Percentiles rank a stretch among this genome's conserved stretches.
Evolutionary conservation across 2,329 filamentous ascomycete genomes (phyloP).

Genomic region (Colletotrichum somersetense): DNA sequence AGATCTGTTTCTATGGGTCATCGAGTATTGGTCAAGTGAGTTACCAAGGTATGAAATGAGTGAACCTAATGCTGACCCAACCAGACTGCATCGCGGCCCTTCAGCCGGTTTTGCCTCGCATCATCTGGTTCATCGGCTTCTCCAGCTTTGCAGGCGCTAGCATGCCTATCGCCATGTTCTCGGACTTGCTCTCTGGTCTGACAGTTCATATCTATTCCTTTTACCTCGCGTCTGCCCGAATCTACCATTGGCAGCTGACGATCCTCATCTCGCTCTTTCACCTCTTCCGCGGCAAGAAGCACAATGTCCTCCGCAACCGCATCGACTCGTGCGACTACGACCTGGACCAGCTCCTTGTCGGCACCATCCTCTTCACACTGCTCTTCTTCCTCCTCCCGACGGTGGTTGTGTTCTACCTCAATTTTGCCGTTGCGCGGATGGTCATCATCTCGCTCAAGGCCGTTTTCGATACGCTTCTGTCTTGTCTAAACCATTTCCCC

Average conservation of each 20-base stretch:
- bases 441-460: slow-evolving; percentile 95
- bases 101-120: slow-evolving; percentile 82
- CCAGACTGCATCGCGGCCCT: slow-evolving; percentile 82
- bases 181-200: slow-evolving; percentile 89
- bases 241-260: slow-evolving; percentile 98
- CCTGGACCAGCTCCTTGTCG: slow-evolving; percentile 93
- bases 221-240: slow-evolving; percentile 95
- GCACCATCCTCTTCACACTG: slow-evolving; percentile 95
- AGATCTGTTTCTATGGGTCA: slow-evolving; percentile 97
- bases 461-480: slow-evolving; percentile 88
- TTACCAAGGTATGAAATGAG: slow-evolving; percentile 37
- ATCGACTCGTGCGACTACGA: slow-evolving; percentile 99
- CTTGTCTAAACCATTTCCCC: slow-evolving; percentile 96
- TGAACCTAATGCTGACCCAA: slow-evolving; percentile 44
- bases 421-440: slow-evolving; percentile 95
- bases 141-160: slow-evolving; percentile 96
- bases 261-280: slow-evolving; percentile 99
- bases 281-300: slow-evolving; percentile 96
- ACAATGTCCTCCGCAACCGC: slow-evolving; percentile 95
- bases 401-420: slow-evolving; percentile 95
- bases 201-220: slow-evolving; percentile 98
- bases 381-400: slow-evolving; percentile 96
- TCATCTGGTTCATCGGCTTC: slow-evolving; percentile 94
- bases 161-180: slow-evolving; percentile 96
- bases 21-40: slow-evolving; percentile 94